Conservation (phyloP, 2,329 filamentous ascomycete species). For the Colletotrichum tabaci region DNA sequence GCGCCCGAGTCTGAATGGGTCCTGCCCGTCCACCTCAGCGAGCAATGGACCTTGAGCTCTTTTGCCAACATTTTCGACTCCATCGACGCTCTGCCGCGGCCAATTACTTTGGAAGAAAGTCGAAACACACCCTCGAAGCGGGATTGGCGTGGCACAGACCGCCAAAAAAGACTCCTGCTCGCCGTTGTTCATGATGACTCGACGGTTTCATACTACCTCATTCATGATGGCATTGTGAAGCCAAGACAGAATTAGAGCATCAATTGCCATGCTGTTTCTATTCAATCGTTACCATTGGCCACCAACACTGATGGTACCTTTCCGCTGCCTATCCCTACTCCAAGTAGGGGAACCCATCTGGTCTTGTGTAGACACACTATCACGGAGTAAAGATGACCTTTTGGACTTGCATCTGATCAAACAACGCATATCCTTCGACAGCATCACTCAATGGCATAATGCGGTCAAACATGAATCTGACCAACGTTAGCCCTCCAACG, state of each 20-base stretch:
- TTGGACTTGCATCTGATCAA: slow-evolving; percentile 80
- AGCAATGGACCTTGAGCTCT: slow-evolving; percentile 78
- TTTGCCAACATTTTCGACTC: slow-evolving; percentile 81
- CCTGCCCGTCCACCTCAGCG: slow-evolving; percentile 78
- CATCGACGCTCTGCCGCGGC: slow-evolving; percentile 59
- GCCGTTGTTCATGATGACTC: slow-evolving; percentile 85
- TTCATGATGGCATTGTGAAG: slow-evolving; percentile 90
- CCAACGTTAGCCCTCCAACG: slow-evolving; percentile 9
- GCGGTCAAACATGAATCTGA: slow-evolving; percentile 83
- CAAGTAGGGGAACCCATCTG: background rate
- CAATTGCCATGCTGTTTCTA: background rate
- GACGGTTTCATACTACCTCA: slow-evolving; percentile 86
- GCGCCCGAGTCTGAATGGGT: slow-evolving; percentile 81
- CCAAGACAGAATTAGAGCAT: slow-evolving; percentile 79
- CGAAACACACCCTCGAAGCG: slow-evolving; percentile 48
- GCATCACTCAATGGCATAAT: slow-evolving; percentile 79
- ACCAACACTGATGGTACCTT: background rate
- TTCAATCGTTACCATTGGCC: background rate
- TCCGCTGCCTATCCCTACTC: background rate
- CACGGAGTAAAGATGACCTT: slow-evolving; percentile 79
- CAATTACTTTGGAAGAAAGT: slow-evolving; percentile 33
- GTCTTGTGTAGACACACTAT: slow-evolving; percentile 18
- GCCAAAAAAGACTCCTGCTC: slow-evolving; percentile 79
- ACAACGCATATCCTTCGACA: slow-evolving; percentile 78
- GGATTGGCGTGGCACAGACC: slow-evolving; percentile 61